Base-by-base conservation (phyloP, 2,329 filamentous ascomycete species). In the Macrophomina tecta region DNA sequence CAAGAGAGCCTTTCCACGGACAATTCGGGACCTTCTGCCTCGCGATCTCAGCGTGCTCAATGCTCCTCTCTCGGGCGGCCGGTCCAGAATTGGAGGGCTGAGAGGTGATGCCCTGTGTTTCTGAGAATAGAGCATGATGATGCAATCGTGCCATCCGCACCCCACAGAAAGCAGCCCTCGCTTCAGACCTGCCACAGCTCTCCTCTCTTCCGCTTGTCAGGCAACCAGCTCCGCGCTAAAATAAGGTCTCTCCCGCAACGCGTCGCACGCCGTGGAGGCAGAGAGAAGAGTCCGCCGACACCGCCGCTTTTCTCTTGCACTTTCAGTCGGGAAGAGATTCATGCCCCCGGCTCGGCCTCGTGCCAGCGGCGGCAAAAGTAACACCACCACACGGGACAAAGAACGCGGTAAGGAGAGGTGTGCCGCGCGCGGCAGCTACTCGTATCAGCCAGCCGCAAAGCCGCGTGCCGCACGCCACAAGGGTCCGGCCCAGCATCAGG, bases 401-500 rank as follows among this genome's bases (percentile, higher is more conserved):
- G 38, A 34, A 48, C 32, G 40, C 23, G 28, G 48, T 38, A 45
- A 45, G 30, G 51, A 12, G 30, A 36, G n/a, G 16, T 38, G 30
- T 18, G 36, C 11, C 11, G 36, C 14, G 28, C 49, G 38, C 55
- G 18, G 55, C 38, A 16, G 16, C 23, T 23, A n/a, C 12, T 55
- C 42, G 42, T 28, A 38, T 38, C 56, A 48, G 36, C 56, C 56
- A 61, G 56, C 56, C 56, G 55, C 55, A 51, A 23, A 28, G 42
- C 42, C 48, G 23, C 48, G 48, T 28, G 48, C 48, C 48, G 18
- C 18, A 51, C 48, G 48, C 48, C 23, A 23, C 51, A 62, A 62
- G 58, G 58, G 58, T 49, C 58, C 58, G 58, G 58, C 58, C 58
- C 58, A 62, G 58, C 45, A 28, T 38, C 58, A 62, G 32, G 58